Evolutionary conservation across 1,284 basidiomycete species (phyloP), one percentile per base, ranked within the genome.

Genomic region (Ceratobasidium sp.): DNA sequence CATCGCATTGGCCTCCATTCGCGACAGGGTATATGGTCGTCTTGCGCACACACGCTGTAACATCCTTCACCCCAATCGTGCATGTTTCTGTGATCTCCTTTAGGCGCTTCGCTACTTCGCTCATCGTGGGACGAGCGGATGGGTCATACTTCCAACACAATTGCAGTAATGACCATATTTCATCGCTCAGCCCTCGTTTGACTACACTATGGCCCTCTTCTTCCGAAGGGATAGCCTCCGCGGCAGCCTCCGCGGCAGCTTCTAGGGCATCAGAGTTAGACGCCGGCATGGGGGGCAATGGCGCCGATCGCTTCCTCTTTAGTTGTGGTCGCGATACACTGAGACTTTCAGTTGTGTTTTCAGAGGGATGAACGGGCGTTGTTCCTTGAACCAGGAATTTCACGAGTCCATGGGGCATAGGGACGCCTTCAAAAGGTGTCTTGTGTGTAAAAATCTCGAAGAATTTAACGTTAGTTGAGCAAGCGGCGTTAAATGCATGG

Each of bases 81-180:
- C 32, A 38, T 8, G 62, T 43, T 22, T 32, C 35, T 20, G 50
- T 12, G 17, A 67, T 54, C 10, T 67, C 50, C n/a, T 67, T 67
- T 38, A 67, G n/a, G 0, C 50, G 38, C 17, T 67, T 49, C 10
- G 43, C n/a, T 31, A 67, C 40, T n/a, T 25, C 29, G 7, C 54
- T 31, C 20, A 67, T 67, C 22, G 62, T 67, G 8, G 62, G 62
- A 2, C 62, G 62, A 17, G 62, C 50, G 8, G 38, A 50, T 7
- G 62, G 62, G 8, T 67, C 62, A 40, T 67, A 67, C n/a, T 67
- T 52, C 62, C 62, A 67, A 31, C 62, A 67, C 45, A 35, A 54
- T 20, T 67, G 62, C 22, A 67, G 27, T 29, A 67, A 42, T 20
- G 62, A 67, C 62, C 62, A 67, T 50, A 67, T 67, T 12, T 67